Evolutionary conservation across 352 stramenopile genomes (phyloP).

Genomic region (Thalassiosira mediterranea): DNA sequence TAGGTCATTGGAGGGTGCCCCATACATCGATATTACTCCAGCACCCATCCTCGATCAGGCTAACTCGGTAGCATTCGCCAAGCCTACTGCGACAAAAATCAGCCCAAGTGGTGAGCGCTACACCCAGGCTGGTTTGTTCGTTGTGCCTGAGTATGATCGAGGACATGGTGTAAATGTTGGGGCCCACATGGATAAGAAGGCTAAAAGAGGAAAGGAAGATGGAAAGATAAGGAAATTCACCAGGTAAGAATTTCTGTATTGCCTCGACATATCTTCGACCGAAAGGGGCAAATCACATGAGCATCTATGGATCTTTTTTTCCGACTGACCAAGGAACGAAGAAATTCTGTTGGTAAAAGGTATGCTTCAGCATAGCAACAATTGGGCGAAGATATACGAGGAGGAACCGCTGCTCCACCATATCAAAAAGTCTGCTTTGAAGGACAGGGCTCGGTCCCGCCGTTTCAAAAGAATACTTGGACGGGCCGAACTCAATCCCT

Average conservation of each 20-base stretch:
- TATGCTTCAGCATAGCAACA: constrained; percentile 24
- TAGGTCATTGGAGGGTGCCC: constrained; percentile 1
- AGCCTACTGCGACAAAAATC: neutral
- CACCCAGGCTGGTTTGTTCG: no score
- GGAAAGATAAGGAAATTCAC: constrained; percentile 30
- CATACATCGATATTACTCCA: constrained; percentile 5
- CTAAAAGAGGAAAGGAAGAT: neutral
- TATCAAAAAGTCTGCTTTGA: constrained; percentile 34
- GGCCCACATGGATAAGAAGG: neutral
- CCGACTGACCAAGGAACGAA: neutral
- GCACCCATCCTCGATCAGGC: neutral
- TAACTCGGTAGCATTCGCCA: constrained; percentile 9
- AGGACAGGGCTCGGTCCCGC: constrained; percentile 23
- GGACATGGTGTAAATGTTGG: neutral
- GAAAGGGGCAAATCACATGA: neutral
- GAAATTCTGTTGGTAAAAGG: constrained; percentile 37
- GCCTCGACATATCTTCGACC: neutral
- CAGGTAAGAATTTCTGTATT: no score
- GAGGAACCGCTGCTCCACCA: constrained; percentile 10
- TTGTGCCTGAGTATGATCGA: no score
- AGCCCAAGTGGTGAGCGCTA: no score
- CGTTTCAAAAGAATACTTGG: constrained; percentile 21
- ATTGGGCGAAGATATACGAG: constrained; percentile 32
- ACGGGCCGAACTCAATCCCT: constrained; percentile 12
- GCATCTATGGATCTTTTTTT: neutral